Base-by-base conservation (phyloP, 2,329 filamentous ascomycete genomes). In the Colletotrichum viniferum region DNA sequence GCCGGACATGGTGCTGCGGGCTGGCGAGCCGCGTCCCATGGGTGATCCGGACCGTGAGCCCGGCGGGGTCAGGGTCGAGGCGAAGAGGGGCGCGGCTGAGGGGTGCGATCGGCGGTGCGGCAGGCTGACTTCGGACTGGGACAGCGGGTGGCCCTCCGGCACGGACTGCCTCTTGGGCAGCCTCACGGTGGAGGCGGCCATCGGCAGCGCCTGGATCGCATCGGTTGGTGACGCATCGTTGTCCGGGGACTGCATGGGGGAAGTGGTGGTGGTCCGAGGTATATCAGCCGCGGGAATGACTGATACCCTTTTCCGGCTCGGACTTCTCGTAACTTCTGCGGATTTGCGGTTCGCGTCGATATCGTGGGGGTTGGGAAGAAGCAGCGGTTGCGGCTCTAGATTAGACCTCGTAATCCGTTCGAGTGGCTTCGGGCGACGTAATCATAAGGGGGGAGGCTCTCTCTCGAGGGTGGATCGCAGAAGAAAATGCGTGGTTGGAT, bases 31-130 rank as follows among this genome's bases (percentile, higher is more conserved):
- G 72, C 90, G 88, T 58, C 91, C 90, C 72, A 90, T 90, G 28
- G 93, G 93, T 10, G 94, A 95, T 78, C 90, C 90, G 43, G 93
- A 91, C 76, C 93, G 90, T 61, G 93, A 94, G 21, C 90, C 90
- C 1, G 92, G 90, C 9, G 92, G 92, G n/a, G 92, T 91, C 32
- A 94, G 87, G 5, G 92, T 93, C 21, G 92, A 91, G 62, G 92
- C 88, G 85, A 94, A 89, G 79, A 92, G 84, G 82, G 92, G 87
- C 81, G 94, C 87, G 77, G 92, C 85, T 56, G 90, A 89, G 48
- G 91, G 88, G 80, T 90, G 90, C 18, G 89, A 88, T 65, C 87
- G 84, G 77, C 90, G 88, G 79, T 88, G 88, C 67, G 89, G 88
- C 73, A 92, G 85, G 69, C 83, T 88, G 60, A 88, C 85, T 70